Conservation (phyloP, 2,329 filamentous ascomycete genomes). For the Aureobasidium sp. region DNA sequence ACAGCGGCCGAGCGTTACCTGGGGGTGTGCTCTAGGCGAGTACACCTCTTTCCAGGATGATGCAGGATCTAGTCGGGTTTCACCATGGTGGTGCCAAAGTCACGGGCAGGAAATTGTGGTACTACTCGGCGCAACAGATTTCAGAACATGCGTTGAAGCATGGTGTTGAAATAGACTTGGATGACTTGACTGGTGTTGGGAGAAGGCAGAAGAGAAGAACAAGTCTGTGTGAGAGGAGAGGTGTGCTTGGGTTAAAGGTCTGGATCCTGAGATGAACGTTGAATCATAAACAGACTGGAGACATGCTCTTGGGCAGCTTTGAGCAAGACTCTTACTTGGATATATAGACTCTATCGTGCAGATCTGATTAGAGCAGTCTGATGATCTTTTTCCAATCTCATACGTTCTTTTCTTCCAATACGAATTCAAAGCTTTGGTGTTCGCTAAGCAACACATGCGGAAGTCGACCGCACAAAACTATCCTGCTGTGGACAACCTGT, state of each 20-base stretch:
- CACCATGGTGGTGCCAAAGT: background rate
- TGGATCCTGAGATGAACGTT: background rate
- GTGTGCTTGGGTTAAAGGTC: background rate
- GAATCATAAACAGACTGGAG: background rate
- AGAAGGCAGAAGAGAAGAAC: background rate
- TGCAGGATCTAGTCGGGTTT: background rate
- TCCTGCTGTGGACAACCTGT: too few relatives aligned
- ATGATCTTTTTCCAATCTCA: background rate
- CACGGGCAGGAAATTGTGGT: background rate
- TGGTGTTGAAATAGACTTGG: background rate
- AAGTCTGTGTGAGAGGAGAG: background rate
- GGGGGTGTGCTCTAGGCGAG: slow-evolving; percentile 16
- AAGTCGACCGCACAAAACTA: background rate
- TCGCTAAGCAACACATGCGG: background rate
- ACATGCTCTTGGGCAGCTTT: background rate
- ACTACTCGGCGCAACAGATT: background rate
- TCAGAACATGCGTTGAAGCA: background rate
- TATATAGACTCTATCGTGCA: background rate
- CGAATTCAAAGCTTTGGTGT: background rate
- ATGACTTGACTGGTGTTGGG: background rate
- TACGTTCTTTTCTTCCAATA: too few relatives aligned
- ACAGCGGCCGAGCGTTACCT: slow-evolving; percentile 11
- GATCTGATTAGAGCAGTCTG: background rate
- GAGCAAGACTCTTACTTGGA: background rate
- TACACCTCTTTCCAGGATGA: slow-evolving; percentile 1